Conservation (phyloP, 2,329 filamentous ascomycete genomes). For the Sarocladium strictum region DNA sequence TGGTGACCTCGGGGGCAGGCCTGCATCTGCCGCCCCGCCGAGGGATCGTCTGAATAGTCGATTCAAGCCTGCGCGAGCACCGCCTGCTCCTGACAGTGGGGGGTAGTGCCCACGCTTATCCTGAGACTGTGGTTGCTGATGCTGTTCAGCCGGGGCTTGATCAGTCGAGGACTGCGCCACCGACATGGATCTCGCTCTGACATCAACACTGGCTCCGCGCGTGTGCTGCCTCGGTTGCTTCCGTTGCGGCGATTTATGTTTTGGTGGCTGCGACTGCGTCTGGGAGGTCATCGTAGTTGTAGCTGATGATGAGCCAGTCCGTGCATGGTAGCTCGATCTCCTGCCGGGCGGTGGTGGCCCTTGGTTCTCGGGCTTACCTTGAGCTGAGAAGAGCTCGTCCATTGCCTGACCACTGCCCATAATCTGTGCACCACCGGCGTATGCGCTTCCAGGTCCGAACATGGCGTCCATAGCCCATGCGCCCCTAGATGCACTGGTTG, state of each 20-base stretch:
- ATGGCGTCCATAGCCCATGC: conserved; percentile 44
- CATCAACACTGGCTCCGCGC: conserved; percentile 25
- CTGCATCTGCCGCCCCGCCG: conserved; percentile 22
- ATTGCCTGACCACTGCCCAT: conserved; percentile 32
- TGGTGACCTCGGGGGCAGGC: neutral
- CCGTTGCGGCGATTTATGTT: conserved; percentile 20
- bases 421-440: conserved; percentile 18
- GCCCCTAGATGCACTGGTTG: conserved; percentile 26
- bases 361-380: neutral
- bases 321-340: conserved; percentile 47
- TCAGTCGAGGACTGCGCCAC: conserved; percentile 11
- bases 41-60: conserved; percentile 46
- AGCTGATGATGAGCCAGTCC: conserved; percentile 28
- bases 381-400: conserved; percentile 32
- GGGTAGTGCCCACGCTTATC: conserved; percentile 41
- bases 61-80: conserved; percentile 40
- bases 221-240: conserved; percentile 11
- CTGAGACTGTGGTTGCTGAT: conserved; percentile 14
- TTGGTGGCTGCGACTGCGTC: conserved; percentile 12
- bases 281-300: conserved; percentile 16
- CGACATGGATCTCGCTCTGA: conserved; percentile 18
- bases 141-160: conserved; percentile 14
- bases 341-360: conserved; percentile 41
- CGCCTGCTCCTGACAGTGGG: conserved; percentile 38
- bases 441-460: conserved; percentile 29